Base-by-base conservation (phyloP, 208 protist species). In the Plasmodiophora brassicae region DNA sequence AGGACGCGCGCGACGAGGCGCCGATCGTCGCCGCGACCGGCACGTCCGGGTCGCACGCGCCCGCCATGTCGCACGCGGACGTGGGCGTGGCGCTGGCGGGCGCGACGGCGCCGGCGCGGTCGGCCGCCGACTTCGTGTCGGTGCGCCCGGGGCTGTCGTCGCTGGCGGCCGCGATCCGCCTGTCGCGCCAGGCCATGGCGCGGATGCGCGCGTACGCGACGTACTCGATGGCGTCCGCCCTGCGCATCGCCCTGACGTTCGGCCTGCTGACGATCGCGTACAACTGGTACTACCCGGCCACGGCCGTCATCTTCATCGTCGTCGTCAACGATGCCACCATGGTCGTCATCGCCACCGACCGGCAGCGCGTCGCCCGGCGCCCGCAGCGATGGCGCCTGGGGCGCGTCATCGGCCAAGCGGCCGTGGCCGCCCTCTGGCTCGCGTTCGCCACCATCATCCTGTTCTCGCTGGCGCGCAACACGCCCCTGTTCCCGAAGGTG, bases 221-320 rank as follows among this genome's bases (percentile, higher is more conserved):
- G n/a, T 78, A 36, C 65, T 44, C 10, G 32, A 44, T 78, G n/a
- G n/a, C n/a, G 14, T n/a, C n/a, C 65, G 20, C 65, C 14, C 5
- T 78, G 10, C 65, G n/a, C 32, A 78, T 78, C 5, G 65, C 41
- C 10, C n/a, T 78, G n/a, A 78, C 65, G 14, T 78, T 78, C 65
- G 65, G 65, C 20, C 41, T 78, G 5, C n/a, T 78, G 14, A 78
- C 65, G 10, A 36, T 78, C 5, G 32, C 41, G 32, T 78, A 78
- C 65, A 38, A 78, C 41, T 78, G 65, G 65, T 78, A 78, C n/a
- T 78, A 44, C 65, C 65, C 65, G 65, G 65, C 65, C 5, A 5
- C 41, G 14, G 5, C 5, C 14, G 41, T 78, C 65, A 44, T 78
- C 32, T 36, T 78, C n/a, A 5, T 78, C 32, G n/a, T 32, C 14